Conservation (phyloP, 495 filamentous ascomycete species). For the Podospora tetraspora region DNA sequence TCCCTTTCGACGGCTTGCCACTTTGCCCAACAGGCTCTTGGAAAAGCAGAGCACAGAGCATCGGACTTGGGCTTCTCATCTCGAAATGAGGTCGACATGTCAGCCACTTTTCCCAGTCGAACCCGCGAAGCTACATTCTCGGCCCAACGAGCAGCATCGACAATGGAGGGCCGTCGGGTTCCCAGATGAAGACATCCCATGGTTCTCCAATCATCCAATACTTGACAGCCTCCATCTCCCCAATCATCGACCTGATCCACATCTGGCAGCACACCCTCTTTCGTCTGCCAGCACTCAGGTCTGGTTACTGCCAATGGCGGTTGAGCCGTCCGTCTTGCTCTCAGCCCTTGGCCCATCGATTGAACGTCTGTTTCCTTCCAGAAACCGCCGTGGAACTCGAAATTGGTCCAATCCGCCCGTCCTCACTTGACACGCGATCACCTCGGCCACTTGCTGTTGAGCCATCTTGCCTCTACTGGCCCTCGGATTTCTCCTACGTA, state of each 20-base stretch:
- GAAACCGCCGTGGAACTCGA: not conserved
- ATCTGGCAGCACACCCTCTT: not conserved
- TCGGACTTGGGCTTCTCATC: not conserved
- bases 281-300: not conserved
- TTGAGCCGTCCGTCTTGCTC: not conserved
- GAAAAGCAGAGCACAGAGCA: not conserved
- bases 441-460: not conserved
- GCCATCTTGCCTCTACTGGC: not conserved
- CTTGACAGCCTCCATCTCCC: not conserved
- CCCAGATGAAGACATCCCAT: not conserved
- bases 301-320: not conserved
- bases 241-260: not conserved
- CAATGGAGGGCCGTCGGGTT: not conserved
- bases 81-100: not conserved
- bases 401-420: not conserved
- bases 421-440: not conserved
- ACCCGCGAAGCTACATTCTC: not conserved
- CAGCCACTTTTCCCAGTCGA: not conserved
- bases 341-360: not conserved
- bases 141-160: not conserved
- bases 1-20: not conserved
- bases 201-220: not conserved
- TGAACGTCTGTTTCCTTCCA: not conserved
- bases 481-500: not conserved
- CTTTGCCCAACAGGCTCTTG: not conserved